Base-by-base conservation (phyloP, 129 eudicot genomes). In the Artemisia argyi region DNA sequence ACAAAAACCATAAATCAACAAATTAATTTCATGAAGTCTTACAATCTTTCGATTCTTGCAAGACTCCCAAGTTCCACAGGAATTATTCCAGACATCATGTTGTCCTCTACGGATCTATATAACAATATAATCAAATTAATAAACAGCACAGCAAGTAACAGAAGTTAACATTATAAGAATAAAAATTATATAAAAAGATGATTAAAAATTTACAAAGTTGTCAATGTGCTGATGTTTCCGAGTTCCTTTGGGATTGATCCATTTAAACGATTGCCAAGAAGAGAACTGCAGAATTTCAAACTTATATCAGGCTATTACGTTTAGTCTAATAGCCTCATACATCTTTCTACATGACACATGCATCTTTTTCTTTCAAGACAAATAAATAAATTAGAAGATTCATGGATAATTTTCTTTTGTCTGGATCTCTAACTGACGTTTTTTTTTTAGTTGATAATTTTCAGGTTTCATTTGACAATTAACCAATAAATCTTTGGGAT, bases 241-340 rank as follows among this genome's bases (percentile, higher is more conserved):
- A 86, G 73, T 73, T 86, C 87, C 75, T 73, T 76, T 5, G 96
- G 97, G 64, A 92, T 78, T 53, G 85, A 54, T 48, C 97, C 97
- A 2, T 73, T 82, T 18, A 85, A 13, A 7, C 91, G 96, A 62
- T 92, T 92, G 15, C 77, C 97, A 6, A 82, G 11, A 0, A 91
- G 82, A 61, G 86, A 68, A 18, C 97, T 91, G 86, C 80, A 78
- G 46, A 39, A 39, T 2, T 1, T 39, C 46, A 39, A 7, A 39
- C 46, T 39, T 39, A 39, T 39, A 24, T 24, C 28, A 24, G 28
- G 28, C 28, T n/a, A n/a, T n/a, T n/a, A n/a, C n/a, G n/a, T n/a
- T n/a, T n/a, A n/a, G n/a, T n/a, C n/a, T n/a, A n/a, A 20, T 20
- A 20, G 22, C 22, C 22, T 20, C 1, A 20, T 3, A 28, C 30